Conservation (phyloP, 2,329 filamentous ascomycete genomes). For the Amauroascus niger region DNA sequence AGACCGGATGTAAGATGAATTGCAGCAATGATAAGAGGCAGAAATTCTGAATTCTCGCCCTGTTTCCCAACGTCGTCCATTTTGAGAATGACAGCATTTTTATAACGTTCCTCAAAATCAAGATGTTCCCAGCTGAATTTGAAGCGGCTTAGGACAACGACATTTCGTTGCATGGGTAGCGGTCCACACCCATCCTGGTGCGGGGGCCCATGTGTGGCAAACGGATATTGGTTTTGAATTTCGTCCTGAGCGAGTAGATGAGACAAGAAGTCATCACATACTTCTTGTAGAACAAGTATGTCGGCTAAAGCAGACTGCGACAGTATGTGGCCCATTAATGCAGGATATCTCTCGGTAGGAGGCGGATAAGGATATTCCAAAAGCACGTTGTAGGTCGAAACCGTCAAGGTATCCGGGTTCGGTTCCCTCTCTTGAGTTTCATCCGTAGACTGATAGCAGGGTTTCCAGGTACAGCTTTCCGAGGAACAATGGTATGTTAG, state of each 20-base stretch:
- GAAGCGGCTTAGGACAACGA: conserved; percentile 50
- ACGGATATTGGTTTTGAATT: conserved; percentile 45
- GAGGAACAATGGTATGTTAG: conserved; percentile 26
- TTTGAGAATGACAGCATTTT: conserved; percentile 46
- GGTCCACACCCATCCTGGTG: conserved; percentile 44
- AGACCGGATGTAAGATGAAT: conserved; percentile 55
- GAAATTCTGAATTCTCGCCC: conserved; percentile 19
- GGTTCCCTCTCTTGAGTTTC: conserved; percentile 3
- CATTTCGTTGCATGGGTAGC: conserved; percentile 51
- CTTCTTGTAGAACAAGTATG: conserved; percentile 48
- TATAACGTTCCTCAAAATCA: conserved; percentile 47
- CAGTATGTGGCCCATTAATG: conserved; percentile 29
- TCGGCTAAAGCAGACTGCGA: conserved; percentile 28
- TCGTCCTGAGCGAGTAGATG: conserved; percentile 42
- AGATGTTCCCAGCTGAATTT: conserved; percentile 49
- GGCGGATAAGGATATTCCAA: conserved; percentile 32
- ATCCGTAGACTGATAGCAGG: not conserved
- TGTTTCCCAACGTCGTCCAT: conserved; percentile 32
- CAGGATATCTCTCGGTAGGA: conserved; percentile 29
- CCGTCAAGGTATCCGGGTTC: conserved; percentile 19
- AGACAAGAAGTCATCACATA: conserved; percentile 54
- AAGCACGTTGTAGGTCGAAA: conserved; percentile 40
- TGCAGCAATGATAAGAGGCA: conserved; percentile 44
- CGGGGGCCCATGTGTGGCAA: conserved; percentile 49
- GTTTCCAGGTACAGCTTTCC: conserved; percentile 22